Evolutionary conservation across 2,329 filamentous ascomycete genomes (phyloP), one percentile per base, ranked within the genome.

Genomic region (Ploettnerulaceae sp.): DNA sequence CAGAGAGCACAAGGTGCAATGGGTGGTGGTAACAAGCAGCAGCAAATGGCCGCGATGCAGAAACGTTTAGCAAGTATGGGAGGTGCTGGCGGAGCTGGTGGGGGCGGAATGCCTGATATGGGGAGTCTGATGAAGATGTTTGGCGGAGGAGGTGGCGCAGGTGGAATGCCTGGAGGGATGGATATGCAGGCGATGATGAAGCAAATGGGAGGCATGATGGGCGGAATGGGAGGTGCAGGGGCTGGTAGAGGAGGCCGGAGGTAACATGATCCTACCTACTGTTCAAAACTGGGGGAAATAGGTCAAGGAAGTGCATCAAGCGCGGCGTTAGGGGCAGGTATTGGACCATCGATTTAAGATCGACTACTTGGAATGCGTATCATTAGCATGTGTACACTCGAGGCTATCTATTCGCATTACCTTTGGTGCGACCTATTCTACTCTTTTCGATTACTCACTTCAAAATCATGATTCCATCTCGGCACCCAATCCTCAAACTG

Each of bases 1-100:
- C 89, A 96, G 66, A 82, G 84, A 41, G 90, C 90, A 0, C 90
- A 97, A 68, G 85, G 86, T 45, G 88, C 87, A 54, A 89, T 96
- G 82, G 87, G 84, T 21, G 89, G 90, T 34, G 86, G 83, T 22
- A 95, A 95, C 69, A 91, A 93, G 67, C 80, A 88, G 24, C 89
- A 95, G 65, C 91, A 97, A 68, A 79, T 97, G 70, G 90, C 90
- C 0, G 91, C 93, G 2, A 95, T 97, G 89, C 93, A 98, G 71
- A 95, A 95, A 71, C 77, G 90, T 9, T 73, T 98, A 70, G 86
- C 90, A 64, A 88, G 85, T 57, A 95, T 97, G 88, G 93, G 91
- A 25, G 88, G 86, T 28, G 81, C 74, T 3, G 83, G 72, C 1
- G 77, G 76, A 28, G 71, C 70, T 18, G 71, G 70, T 11, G 75